phyloP scores from a whole-genome alignment of 768 basidiomycete species.

The Termitomyces sp. region DNA sequence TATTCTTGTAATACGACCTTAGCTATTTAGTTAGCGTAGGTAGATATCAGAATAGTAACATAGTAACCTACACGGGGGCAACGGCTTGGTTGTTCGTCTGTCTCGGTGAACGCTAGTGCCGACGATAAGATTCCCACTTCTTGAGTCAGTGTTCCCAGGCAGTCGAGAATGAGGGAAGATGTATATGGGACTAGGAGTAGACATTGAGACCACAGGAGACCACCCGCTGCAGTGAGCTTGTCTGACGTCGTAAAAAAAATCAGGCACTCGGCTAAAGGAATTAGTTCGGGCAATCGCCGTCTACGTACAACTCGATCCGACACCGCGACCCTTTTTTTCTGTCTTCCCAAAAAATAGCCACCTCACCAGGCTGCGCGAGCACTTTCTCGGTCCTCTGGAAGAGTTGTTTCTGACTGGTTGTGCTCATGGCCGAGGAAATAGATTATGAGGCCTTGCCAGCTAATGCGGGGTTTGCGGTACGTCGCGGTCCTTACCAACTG shows the following conservation, averaged over 20 bases:
- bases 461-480: slow-evolving; percentile 76
- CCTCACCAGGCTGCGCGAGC: slow-evolving; percentile 5
- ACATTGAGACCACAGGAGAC: no score
- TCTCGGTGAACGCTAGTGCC: neutral
- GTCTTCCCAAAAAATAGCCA: slow-evolving; percentile 6
- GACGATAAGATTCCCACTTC: neutral
- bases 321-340: neutral
- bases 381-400: neutral
- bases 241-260: neutral
- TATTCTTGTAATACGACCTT: no score
- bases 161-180: neutral
- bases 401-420: neutral
- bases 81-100: neutral
- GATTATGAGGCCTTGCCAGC: slow-evolving; percentile 57
- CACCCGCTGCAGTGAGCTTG: no score
- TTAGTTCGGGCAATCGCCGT: slow-evolving; percentile 2
- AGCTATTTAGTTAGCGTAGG: no score
- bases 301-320: slow-evolving; percentile 1
- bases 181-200: no score
- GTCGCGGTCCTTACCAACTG: slow-evolving; percentile 23
- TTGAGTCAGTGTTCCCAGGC: neutral
- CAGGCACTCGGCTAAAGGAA: slow-evolving; percentile 5
- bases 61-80: neutral
- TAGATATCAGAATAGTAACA: no score
- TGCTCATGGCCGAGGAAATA: slow-evolving; percentile 40